These are phyloP conservation scores for Periconia digitata DNA, from an alignment of 2,329 filamentous ascomycete genomes.

Conservation along the genomic window DNA sequence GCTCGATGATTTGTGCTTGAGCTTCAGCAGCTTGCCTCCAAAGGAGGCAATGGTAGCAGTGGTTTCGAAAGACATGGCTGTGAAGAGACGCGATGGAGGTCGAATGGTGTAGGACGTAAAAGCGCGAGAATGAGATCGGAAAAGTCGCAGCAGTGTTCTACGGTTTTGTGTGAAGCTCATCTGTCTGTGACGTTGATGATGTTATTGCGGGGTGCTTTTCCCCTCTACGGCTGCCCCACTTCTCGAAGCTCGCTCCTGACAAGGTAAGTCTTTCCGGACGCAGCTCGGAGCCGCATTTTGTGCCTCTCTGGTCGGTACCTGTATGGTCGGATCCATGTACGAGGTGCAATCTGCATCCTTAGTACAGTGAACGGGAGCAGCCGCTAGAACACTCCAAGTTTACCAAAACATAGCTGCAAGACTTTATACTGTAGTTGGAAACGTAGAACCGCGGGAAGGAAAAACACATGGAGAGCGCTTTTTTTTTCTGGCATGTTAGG, in stretches of 20 bases:
- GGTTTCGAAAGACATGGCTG: slow-evolving; percentile 72
- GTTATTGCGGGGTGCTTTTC: slow-evolving; percentile 35
- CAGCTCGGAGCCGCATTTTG: slow-evolving; percentile 10
- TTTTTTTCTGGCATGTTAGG: too few species aligned
- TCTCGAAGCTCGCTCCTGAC: slow-evolving; percentile 12
- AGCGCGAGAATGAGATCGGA: slow-evolving; percentile 10
- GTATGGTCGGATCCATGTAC: too few species aligned
- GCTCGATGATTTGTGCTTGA: slow-evolving; percentile 76
- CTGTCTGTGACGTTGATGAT: slow-evolving; percentile 34
- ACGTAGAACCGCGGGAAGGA: too few species aligned
- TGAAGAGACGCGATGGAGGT: neutral
- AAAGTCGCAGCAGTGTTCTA: slow-evolving; percentile 6
- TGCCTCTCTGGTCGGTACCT: too few species aligned
- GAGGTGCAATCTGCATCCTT: too few species aligned
- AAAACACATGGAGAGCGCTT: too few species aligned
- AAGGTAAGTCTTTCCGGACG: slow-evolving; percentile 25
- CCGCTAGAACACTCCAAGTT: too few species aligned
- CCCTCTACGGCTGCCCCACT: slow-evolving; percentile 33
- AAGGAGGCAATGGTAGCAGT: slow-evolving; percentile 89
- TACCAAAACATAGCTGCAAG: too few species aligned
- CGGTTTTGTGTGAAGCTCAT: slow-evolving; percentile 15
- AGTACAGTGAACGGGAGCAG: too few species aligned
- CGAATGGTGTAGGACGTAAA: slow-evolving; percentile 12
- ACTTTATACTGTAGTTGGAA: too few species aligned
- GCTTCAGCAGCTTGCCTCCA: slow-evolving; percentile 92